Conservation (phyloP, 2,329 filamentous ascomycete species). For the Penicillium expansum region DNA sequence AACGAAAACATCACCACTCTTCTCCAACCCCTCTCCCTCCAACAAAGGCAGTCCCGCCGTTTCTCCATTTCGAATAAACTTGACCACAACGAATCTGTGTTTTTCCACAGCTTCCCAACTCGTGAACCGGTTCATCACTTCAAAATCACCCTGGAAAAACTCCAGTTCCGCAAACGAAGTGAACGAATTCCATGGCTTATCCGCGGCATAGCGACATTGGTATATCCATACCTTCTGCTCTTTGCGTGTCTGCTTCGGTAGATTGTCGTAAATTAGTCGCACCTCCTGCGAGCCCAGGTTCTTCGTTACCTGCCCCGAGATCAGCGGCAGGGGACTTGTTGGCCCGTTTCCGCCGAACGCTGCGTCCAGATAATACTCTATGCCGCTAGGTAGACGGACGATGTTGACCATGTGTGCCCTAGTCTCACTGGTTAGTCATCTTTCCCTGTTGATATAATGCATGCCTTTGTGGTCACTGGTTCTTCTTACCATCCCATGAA, state of each 20-base stretch:
- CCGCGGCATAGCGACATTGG: slow-evolving; percentile 35
- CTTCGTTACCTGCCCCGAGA: slow-evolving; percentile 38
- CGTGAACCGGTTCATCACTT: slow-evolving; percentile 41
- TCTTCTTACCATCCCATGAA: slow-evolving; percentile 25
- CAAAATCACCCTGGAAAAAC: slow-evolving; percentile 41
- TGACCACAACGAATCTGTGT: slow-evolving; percentile 36
- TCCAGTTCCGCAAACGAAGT: slow-evolving; percentile 44
- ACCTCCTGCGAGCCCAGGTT: slow-evolving; percentile 58
- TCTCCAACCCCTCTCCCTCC: slow-evolving; percentile 2
- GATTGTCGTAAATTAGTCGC: slow-evolving; percentile 50
- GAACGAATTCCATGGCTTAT: slow-evolving; percentile 42
- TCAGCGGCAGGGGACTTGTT: slow-evolving; percentile 55
- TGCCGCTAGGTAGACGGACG: slow-evolving; percentile 48
- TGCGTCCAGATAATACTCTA: slow-evolving; percentile 55
- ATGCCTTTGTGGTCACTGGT: no score
- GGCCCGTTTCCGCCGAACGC: slow-evolving; percentile 62
- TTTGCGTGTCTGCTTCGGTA: slow-evolving; percentile 45
- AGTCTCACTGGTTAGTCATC: neutral
- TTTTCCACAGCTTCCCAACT: slow-evolving; percentile 35
- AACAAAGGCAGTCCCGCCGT: slow-evolving; percentile 4
- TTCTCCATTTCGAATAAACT: slow-evolving; percentile 35
- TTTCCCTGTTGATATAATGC: no score
- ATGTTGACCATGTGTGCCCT: slow-evolving; percentile 59
- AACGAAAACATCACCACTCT: slow-evolving; percentile 24
- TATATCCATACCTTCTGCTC: slow-evolving; percentile 56